Percentiles rank a stretch among this genome's conserved stretches.
Evolutionary conservation across 2,329 filamentous ascomycete species (phyloP).

Genomic region (Mollisiaceae sp.): DNA sequence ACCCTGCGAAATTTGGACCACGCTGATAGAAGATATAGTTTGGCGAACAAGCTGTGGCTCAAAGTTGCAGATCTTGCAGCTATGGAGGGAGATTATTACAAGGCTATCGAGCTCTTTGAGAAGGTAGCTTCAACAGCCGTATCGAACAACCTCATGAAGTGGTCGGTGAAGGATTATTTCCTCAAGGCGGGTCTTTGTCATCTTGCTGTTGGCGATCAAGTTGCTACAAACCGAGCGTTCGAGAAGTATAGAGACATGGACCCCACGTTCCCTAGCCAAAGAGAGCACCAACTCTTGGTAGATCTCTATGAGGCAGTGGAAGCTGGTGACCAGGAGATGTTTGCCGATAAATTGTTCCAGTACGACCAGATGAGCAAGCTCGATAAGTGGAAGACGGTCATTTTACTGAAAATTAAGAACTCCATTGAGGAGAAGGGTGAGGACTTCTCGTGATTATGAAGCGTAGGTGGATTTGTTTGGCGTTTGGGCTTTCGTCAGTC

Average conservation of each 20-base stretch:
- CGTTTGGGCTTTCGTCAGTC: neutral
- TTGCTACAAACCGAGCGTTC: conserved; percentile 78
- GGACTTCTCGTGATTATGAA: conserved; percentile 62
- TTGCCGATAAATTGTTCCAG: conserved; percentile 84
- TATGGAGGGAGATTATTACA: conserved; percentile 82
- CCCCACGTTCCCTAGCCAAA: conserved; percentile 74
- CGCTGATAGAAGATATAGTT: conserved; percentile 50
- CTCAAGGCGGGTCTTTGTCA: conserved; percentile 94
- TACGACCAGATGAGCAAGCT: conserved; percentile 92
- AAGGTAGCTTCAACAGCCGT: conserved; percentile 79
- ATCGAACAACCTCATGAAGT: conserved; percentile 90
- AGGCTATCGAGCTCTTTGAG: conserved; percentile 82
- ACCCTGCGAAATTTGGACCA: neutral
- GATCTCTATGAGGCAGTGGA: conserved; percentile 80
- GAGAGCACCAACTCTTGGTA: conserved; percentile 80
- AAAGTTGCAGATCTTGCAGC: conserved; percentile 90
- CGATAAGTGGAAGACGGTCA: conserved; percentile 95
- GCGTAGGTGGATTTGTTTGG: conserved; percentile 2
- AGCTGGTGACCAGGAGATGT: conserved; percentile 78
- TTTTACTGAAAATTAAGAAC: conserved; percentile 83
- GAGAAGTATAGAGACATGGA: conserved; percentile 84
- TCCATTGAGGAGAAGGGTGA: conserved; percentile 74
- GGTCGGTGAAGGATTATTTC: conserved; percentile 94
- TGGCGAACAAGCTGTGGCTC: conserved; percentile 92
- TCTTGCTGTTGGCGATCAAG: conserved; percentile 73